phyloP scores from a whole-genome alignment of 768 basidiomycete genomes.

The Termitomyces sp. region DNA sequence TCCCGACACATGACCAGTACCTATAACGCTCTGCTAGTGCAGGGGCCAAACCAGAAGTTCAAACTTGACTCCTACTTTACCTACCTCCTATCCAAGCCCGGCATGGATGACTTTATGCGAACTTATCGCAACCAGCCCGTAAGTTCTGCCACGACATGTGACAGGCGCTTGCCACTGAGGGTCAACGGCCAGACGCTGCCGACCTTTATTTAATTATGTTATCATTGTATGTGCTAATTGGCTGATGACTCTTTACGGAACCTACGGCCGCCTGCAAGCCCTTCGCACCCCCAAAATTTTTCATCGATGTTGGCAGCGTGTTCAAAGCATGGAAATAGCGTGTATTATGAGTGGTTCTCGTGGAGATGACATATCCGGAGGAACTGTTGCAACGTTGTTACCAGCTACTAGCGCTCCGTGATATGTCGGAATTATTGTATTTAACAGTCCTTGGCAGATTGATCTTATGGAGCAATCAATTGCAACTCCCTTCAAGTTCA shows the following conservation, averaged over 20 bases:
- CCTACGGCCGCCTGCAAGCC: neutral
- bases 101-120: too few species aligned
- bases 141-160: too few species aligned
- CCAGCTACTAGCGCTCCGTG: neutral
- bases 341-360: neutral
- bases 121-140: too few species aligned
- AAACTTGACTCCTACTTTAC: too few species aligned
- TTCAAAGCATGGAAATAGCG: neutral
- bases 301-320: neutral
- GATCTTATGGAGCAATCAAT: conserved; percentile 7
- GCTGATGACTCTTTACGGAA: neutral
- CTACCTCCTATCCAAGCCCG: too few species aligned
- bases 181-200: too few species aligned
- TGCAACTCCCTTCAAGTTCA: neutral
- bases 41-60: too few species aligned
- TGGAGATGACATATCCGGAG: neutral
- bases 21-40: too few species aligned
- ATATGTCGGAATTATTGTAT: neutral
- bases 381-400: neutral
- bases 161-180: too few species aligned
- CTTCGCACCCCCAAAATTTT: neutral
- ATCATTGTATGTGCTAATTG: neutral
- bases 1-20: too few species aligned
- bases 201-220: neutral
- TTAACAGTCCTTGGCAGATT: conserved; percentile 1